Base-by-base conservation (phyloP, 139 green algal genomes). In the Asterochloris sp. region DNA sequence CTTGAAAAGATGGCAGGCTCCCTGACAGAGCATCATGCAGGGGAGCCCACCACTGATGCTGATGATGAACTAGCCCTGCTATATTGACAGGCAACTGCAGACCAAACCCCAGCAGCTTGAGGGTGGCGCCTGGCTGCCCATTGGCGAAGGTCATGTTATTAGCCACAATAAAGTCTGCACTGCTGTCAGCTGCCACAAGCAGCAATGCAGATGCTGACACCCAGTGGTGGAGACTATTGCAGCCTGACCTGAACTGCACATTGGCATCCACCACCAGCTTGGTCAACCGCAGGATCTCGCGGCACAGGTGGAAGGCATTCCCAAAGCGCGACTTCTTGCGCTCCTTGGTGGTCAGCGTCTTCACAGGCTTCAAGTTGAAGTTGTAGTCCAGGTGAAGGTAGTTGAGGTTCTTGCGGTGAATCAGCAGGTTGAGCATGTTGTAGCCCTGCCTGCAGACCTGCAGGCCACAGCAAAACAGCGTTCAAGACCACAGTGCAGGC, bases 391-490 rank as follows among this genome's bases (percentile, higher is more conserved):
- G 89, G 87, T 99, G 97, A 67, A 99, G 92, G 91, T 99, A 99
- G 90, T 99, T 98, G 68, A 99, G 93, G 89, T 98, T 98, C 94
- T 99, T 99, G 85, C 97, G 93, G 90, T 99, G 97, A 85, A 99
- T 99, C n/a, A 99, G 95, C 88, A 99, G 90, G 92, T 99, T 99
- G 78, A 99, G 93, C 97, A 99, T 99, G 92, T 99, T 99, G 94
- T 99, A 99, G 66, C 97, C 97, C 91, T 99, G 97, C 63, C 94
- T 87, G 92, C 97, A 99, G 29, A 99, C 97, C 92, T 98, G 95
- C 71, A 88, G 78, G 29, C 11, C 0, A 19, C n/a, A 47, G 26
- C 1, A 61, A n/a, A 47, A 66, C 38, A 67, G 16, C 64, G 24
- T 24, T 71, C 66, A 71, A 21, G 17, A 8, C 66, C 66, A 71